A percentile compares a stretch with the other conserved stretches of the same genome.
Evolutionary conservation across 106 monocot species (phyloP).

Genomic region (Dendrobium chrysotoxum): DNA sequence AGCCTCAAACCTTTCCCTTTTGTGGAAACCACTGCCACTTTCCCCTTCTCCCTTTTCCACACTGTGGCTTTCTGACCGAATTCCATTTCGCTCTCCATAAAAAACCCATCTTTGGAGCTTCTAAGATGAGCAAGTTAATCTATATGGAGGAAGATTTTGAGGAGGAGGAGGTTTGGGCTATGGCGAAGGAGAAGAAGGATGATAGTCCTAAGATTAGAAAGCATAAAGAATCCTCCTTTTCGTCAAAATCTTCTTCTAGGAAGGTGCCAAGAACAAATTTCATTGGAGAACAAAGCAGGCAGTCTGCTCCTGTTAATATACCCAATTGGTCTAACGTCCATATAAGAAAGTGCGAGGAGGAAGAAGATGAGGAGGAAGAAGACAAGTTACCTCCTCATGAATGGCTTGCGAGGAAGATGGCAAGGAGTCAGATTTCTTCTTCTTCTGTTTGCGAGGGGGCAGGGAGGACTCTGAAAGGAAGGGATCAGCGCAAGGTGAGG

Average conservation of each 20-base stretch:
- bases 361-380: constrained; percentile 27
- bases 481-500: constrained; percentile 55
- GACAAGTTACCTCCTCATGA: constrained; percentile 38
- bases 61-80: neutral
- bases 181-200: neutral
- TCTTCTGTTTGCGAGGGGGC: constrained; percentile 52
- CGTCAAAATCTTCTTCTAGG: neutral
- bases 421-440: constrained; percentile 46
- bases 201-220: neutral
- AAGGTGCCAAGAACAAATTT: neutral
- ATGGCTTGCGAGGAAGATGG: constrained; percentile 46
- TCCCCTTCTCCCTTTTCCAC: neutral
- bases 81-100: neutral
- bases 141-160: constrained; percentile 7
- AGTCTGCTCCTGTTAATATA: constrained; percentile 28
- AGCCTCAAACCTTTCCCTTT: neutral
- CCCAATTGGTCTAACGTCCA: constrained; percentile 33
- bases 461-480: constrained; percentile 61
- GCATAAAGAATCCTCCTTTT: neutral
- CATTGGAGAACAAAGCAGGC: neutral
- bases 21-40: neutral
- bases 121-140: neutral
- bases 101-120: neutral
- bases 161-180: constrained; percentile 7
- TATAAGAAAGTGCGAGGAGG: neutral